Evolutionary conservation across 2,329 filamentous ascomycete genomes (phyloP).

Genomic region (Colletotrichum endophyticum): DNA sequence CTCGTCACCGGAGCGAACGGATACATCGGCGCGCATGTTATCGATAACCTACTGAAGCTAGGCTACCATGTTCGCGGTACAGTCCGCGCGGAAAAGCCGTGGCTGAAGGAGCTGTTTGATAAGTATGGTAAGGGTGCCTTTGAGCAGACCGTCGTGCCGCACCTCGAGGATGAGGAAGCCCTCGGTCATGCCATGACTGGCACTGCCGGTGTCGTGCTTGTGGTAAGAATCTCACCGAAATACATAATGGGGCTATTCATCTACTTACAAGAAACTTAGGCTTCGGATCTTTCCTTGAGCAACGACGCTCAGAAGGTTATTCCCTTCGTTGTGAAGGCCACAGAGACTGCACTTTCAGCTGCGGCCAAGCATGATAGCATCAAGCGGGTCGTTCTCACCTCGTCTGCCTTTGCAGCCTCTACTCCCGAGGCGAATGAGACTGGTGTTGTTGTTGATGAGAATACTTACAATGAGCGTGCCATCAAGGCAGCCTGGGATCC

Average conservation of each 20-base stretch:
- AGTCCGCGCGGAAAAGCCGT: constrained; percentile 37
- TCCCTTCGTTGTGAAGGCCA: constrained; percentile 32
- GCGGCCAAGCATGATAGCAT: constrained; percentile 38
- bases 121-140: constrained; percentile 37
- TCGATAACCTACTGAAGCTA: constrained; percentile 37
- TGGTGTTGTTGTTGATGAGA: constrained; percentile 22
- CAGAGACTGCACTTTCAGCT: constrained; percentile 33
- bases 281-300: constrained; percentile 35
- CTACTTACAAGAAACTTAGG: constrained; percentile 28
- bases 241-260: accelerated
- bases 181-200: constrained; percentile 31
- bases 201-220: neutral
- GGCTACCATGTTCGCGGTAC: constrained; percentile 52
- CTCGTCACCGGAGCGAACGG: constrained; percentile 49
- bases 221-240: constrained; percentile 15
- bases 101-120: constrained; percentile 32
- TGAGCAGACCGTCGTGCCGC: constrained; percentile 33
- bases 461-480: constrained; percentile 39
- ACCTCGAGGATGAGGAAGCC: constrained; percentile 31
- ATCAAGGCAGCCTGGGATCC: constrained; percentile 40
- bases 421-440: constrained; percentile 21
- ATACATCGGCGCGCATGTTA: constrained; percentile 43
- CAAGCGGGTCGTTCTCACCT: constrained; percentile 44
- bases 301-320: constrained; percentile 43
- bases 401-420: constrained; percentile 31